These are phyloP conservation scores for Trichoderma hamatum DNA, from an alignment of 2,329 filamentous ascomycete genomes.

Conservation along the genomic window DNA sequence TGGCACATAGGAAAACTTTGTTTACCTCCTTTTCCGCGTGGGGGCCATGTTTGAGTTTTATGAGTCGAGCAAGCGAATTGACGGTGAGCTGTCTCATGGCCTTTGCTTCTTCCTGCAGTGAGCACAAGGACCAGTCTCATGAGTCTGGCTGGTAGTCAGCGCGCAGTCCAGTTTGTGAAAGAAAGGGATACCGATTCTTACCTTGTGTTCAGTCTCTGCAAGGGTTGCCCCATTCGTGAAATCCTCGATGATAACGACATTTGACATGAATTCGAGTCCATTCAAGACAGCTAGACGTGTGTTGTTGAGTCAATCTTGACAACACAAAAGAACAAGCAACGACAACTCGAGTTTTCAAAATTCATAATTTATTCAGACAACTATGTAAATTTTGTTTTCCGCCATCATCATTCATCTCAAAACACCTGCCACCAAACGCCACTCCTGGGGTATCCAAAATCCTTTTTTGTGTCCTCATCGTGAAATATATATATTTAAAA, in stretches of 20 bases:
- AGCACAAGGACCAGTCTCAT: neutral
- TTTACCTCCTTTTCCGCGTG: neutral
- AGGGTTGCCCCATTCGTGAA: neutral
- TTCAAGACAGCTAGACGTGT: neutral
- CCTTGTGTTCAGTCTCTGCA: neutral
- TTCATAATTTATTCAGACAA: constrained; percentile 4
- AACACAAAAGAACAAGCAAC: neutral
- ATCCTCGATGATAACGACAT: neutral
- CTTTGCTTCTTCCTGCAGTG: neutral
- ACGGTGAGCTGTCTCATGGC: neutral
- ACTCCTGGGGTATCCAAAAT: constrained; percentile 14
- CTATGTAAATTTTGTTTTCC: constrained; percentile 14
- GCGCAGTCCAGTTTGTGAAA: neutral
- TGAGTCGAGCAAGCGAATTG: neutral
- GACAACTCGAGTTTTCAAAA: neutral
- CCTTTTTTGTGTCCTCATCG: neutral
- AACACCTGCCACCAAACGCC: constrained; percentile 11
- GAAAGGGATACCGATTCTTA: neutral
- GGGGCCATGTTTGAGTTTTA: neutral
- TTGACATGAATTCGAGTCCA: neutral
- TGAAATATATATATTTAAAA: neutral
- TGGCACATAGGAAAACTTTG: neutral
- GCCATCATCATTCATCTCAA: constrained; percentile 10
- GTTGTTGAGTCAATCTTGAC: neutral
- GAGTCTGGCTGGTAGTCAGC: neutral